Conservation (phyloP, 768 basidiomycete species). For the Lanmaoa rubissima region DNA sequence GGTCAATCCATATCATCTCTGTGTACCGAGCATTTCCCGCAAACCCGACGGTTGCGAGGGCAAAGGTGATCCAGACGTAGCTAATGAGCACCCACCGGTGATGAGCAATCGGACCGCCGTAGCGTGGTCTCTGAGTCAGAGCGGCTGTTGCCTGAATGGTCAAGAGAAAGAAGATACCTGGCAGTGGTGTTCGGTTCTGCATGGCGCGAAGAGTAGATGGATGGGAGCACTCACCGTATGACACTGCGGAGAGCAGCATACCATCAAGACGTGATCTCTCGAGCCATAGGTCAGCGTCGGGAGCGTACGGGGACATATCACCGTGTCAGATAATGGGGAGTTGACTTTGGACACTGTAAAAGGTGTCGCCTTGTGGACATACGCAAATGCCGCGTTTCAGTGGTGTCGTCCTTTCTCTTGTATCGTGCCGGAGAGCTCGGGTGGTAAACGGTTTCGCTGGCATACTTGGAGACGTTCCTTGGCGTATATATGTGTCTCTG, state of each 20-base stretch:
- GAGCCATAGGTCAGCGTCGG: conserved; percentile 25
- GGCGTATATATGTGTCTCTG: background rate
- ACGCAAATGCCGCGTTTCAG: background rate
- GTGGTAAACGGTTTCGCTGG: background rate
- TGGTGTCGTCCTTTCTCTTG: background rate
- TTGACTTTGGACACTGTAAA: background rate
- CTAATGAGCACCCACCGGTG: conserved; percentile 11
- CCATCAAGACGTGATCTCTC: conserved; percentile 28
- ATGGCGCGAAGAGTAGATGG: background rate
- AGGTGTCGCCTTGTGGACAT: no score
- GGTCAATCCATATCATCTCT: conserved; percentile 34
- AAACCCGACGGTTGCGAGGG: conserved; percentile 26
- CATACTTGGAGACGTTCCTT: background rate
- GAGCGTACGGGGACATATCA: conserved; percentile 19
- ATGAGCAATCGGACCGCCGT: background rate
- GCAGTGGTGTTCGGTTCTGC: background rate
- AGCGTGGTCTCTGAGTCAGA: conserved; percentile 4
- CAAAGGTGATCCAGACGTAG: conserved; percentile 28
- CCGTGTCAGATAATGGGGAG: background rate
- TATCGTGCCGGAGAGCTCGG: background rate
- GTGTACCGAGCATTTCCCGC: conserved; percentile 27
- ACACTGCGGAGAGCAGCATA: conserved; percentile 18
- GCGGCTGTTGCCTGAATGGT: conserved; percentile 17
- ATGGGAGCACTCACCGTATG: conserved; percentile 16
- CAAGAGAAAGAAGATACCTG: conserved; percentile 25